These are phyloP conservation scores for Suhomyces anneliseae DNA, from an alignment of 1,139 yeast genomes.

Conservation along the genomic window DNA sequence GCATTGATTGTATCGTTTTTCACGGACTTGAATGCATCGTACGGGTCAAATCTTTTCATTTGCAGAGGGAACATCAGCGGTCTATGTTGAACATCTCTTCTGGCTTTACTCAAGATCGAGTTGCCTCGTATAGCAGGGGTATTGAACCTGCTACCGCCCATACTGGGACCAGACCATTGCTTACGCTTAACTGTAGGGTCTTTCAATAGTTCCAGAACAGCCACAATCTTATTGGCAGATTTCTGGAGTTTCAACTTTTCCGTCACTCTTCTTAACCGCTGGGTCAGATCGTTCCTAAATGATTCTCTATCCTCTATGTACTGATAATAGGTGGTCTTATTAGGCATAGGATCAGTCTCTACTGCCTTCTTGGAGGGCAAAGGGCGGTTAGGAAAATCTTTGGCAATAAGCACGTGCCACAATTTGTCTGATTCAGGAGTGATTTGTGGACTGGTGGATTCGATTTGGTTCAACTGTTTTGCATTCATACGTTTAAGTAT, in stretches of 20 bases:
- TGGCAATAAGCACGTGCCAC: slow-evolving; percentile 47
- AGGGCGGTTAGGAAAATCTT: slow-evolving; percentile 53
- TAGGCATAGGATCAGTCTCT: slow-evolving; percentile 29
- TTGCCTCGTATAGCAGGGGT: slow-evolving; percentile 12
- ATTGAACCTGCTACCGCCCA: slow-evolving; percentile 10
- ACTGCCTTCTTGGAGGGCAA: slow-evolving; percentile 6
- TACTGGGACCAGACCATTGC: slow-evolving; percentile 1
- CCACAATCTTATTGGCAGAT: slow-evolving; percentile 46
- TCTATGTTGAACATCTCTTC: slow-evolving; percentile 33
- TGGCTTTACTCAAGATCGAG: slow-evolving; percentile 39
- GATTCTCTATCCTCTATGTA: slow-evolving; percentile 45
- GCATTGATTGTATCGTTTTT: slow-evolving; percentile 6
- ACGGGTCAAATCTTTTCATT: slow-evolving; percentile 24
- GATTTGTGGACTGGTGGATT: slow-evolving; percentile 42
- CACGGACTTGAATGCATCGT: slow-evolving; percentile 21
- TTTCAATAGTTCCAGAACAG: slow-evolving; percentile 36
- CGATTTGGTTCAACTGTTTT: slow-evolving; percentile 48
- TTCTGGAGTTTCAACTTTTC: slow-evolving; percentile 43
- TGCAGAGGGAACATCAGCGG: slow-evolving; percentile 33
- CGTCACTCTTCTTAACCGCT: slow-evolving; percentile 46
- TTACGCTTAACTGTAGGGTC: slow-evolving; percentile 41
- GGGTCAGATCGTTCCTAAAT: slow-evolving; percentile 52
- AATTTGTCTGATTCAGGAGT: slow-evolving; percentile 50
- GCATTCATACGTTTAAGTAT: slow-evolving; percentile 45
- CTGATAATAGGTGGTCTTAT: slow-evolving; percentile 41